Evolutionary conservation across 495 filamentous ascomycete species (phyloP), one percentile per base, ranked within the genome.

Genomic region (Neurospora africana): DNA sequence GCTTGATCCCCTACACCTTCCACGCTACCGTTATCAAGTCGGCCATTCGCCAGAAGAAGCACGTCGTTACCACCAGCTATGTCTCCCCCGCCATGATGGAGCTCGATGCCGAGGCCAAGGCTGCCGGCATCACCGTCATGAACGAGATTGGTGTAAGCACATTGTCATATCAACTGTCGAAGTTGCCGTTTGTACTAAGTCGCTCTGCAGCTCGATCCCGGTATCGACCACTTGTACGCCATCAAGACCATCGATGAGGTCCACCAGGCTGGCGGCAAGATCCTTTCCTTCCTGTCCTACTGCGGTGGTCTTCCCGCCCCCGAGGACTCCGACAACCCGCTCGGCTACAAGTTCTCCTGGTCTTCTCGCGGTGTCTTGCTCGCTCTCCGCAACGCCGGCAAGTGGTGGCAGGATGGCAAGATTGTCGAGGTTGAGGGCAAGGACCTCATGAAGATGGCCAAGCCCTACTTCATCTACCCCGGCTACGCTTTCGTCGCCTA

Each of bases 11-110:
- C 15, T 99, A 98, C 82, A 97, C 90, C 74, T 94, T 89, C 87
- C 95, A 99, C 81, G 91, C 91, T 67, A 84, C 83, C 44, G 94
- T 98, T 72, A 96, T 98, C 87, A 95, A 96, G 85, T 88, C 90
- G n/a, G 95, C 94, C 38, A 98, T 98, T 81, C 88, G 90, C 73
- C 86, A 90, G 72, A 98, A 97, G 91, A 96, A 91, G 83, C 84
- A 98, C 85, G 94, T 98, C 69, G 95, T 98, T 69, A 98, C 95
- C 47, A 98, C 95, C n/a, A 92, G 89, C 72, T 98, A 98, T 77
- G 91, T 97, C 68, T 95, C 92, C 3, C 93, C 94, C 0, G 93
- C 93, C 36, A 98, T 99, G 94, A 77, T 89, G 81, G 95, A 93
- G 84, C 86, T 99, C 37, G 93, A 98, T 72, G 84, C 87, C 71